phyloP scores from a whole-genome alignment of 148 eudicot species.

The Pharnaceum exiguum region DNA sequence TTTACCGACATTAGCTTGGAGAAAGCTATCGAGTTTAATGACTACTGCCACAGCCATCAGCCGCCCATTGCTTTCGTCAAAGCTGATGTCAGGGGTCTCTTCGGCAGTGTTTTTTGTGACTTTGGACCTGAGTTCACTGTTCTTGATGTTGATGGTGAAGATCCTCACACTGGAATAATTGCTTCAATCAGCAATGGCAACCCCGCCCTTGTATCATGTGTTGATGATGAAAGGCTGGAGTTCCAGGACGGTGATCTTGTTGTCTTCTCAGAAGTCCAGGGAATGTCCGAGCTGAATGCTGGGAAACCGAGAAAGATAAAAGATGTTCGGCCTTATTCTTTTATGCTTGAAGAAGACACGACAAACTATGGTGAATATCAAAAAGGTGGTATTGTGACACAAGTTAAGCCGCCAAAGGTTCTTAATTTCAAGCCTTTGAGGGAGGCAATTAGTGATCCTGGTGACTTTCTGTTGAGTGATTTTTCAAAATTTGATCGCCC shows the following conservation, averaged over 20 bases:
- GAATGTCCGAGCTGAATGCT: constrained; percentile 72
- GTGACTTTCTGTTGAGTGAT: constrained; percentile 70
- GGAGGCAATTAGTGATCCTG: constrained; percentile 69
- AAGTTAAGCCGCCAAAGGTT: constrained; percentile 59
- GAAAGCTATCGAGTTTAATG: constrained; percentile 54
- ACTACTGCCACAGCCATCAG: constrained; percentile 67
- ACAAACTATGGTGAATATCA: constrained; percentile 52
- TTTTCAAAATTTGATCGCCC: constrained; percentile 73
- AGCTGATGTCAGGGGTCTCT: constrained; percentile 72
- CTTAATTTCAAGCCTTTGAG: constrained; percentile 60
- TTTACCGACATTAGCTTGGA: constrained; percentile 53
- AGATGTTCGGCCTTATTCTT: constrained; percentile 61
- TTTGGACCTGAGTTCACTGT: constrained; percentile 81
- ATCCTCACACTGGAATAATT: constrained; percentile 71
- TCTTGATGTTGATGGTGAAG: constrained; percentile 73
- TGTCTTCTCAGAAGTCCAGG: constrained; percentile 64
- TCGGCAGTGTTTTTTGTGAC: constrained; percentile 66
- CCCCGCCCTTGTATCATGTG: constrained; percentile 65
- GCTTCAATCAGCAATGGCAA: constrained; percentile 73
- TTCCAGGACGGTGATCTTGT: constrained; percentile 78
- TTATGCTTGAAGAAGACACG: constrained; percentile 66
- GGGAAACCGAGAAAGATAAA: constrained; percentile 72
- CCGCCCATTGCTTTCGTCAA: constrained; percentile 74
- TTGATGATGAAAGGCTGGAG: constrained; percentile 76
- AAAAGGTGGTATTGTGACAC: constrained; percentile 73